These are phyloP conservation scores for Trichoderma citrinoviride DNA, from an alignment of 2,329 filamentous ascomycete genomes.

Conservation along the genomic window DNA sequence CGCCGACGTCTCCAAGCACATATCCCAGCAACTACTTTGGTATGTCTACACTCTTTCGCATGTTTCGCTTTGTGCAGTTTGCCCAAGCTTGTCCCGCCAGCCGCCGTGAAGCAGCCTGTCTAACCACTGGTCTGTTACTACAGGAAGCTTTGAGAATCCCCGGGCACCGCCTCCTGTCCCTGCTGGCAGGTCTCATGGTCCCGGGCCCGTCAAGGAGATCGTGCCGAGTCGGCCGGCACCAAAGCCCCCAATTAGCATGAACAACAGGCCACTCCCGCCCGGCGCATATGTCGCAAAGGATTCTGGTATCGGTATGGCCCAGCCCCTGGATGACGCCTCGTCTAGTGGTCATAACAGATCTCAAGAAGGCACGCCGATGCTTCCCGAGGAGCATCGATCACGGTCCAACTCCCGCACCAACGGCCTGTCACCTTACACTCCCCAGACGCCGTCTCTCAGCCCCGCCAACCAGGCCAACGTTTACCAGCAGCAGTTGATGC, in stretches of 20 bases:
- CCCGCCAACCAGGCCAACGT: slow-evolving; percentile 43
- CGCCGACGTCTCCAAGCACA: slow-evolving; percentile 51
- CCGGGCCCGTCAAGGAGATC: slow-evolving; percentile 47
- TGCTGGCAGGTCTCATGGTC: slow-evolving; percentile 45
- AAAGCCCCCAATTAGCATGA: slow-evolving; percentile 70
- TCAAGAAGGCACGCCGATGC: slow-evolving; percentile 58
- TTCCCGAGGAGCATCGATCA: slow-evolving; percentile 65
- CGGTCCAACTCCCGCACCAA: slow-evolving; percentile 66
- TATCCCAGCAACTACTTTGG: slow-evolving; percentile 55
- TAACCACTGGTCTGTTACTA: slow-evolving; percentile 66
- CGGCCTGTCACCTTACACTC: slow-evolving; percentile 50
- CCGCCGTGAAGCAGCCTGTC: slow-evolving; percentile 37
- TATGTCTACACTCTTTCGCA: slow-evolving; percentile 39
- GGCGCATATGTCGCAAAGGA: slow-evolving; percentile 54
- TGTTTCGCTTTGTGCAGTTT: slow-evolving; percentile 45
- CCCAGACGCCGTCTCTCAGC: slow-evolving; percentile 40
- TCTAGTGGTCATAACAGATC: slow-evolving; percentile 45
- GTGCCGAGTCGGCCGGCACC: slow-evolving; percentile 84
- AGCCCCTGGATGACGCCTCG: slow-evolving; percentile 55
- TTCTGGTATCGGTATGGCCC: slow-evolving; percentile 61
- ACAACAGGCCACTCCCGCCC: slow-evolving; percentile 56
- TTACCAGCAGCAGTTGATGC: slow-evolving; percentile 63
- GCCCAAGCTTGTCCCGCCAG: slow-evolving; percentile 68
- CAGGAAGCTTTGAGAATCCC: slow-evolving; percentile 96
- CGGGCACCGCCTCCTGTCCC: slow-evolving; percentile 89